Conservation (phyloP, 2,329 filamentous ascomycete species). For the Didymella sp. region DNA sequence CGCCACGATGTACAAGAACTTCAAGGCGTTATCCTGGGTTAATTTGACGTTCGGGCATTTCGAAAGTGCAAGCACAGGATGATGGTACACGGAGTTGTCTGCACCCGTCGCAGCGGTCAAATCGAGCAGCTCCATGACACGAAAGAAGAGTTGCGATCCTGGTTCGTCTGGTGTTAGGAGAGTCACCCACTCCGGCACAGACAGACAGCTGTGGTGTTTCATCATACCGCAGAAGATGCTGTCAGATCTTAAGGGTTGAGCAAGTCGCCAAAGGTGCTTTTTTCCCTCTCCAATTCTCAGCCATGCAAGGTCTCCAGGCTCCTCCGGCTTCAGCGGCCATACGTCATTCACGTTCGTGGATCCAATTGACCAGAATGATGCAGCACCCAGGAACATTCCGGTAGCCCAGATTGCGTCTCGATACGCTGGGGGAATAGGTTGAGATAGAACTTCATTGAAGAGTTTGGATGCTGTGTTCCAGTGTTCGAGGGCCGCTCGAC, state of each 20-base stretch:
- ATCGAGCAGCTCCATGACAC: conserved; percentile 42
- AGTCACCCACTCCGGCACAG: conserved; percentile 23
- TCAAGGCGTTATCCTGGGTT: conserved; percentile 52
- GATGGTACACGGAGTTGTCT: conserved; percentile 36
- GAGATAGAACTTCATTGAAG: conserved; percentile 56
- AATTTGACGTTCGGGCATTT: conserved; percentile 48
- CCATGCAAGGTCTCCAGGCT: conserved; percentile 63
- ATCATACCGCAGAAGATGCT: conserved; percentile 55
- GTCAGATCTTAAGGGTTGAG: conserved; percentile 57
- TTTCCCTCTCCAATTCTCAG: conserved; percentile 65
- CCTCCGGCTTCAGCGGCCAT: conserved; percentile 62
- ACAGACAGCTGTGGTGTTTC: conserved; percentile 26
- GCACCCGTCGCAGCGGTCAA: conserved; percentile 30
- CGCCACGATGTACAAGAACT: conserved; percentile 58
- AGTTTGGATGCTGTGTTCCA: conserved; percentile 57
- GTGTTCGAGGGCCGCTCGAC: conserved; percentile 54
- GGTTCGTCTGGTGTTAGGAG: background rate
- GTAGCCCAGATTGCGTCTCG: conserved; percentile 58
- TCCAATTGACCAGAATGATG: conserved; percentile 57
- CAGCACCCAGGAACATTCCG: conserved; percentile 56
- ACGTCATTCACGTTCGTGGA: conserved; percentile 53
- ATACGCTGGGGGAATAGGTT: conserved; percentile 47
- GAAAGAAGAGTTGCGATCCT: conserved; percentile 40
- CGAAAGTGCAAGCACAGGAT: conserved; percentile 48
- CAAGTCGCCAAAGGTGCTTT: conserved; percentile 59